Percentiles rank a stretch among this genome's conserved stretches.
phyloP scores from a whole-genome alignment of 108 stramenopile genomes.

The Aurantiochytrium sp. region DNA sequence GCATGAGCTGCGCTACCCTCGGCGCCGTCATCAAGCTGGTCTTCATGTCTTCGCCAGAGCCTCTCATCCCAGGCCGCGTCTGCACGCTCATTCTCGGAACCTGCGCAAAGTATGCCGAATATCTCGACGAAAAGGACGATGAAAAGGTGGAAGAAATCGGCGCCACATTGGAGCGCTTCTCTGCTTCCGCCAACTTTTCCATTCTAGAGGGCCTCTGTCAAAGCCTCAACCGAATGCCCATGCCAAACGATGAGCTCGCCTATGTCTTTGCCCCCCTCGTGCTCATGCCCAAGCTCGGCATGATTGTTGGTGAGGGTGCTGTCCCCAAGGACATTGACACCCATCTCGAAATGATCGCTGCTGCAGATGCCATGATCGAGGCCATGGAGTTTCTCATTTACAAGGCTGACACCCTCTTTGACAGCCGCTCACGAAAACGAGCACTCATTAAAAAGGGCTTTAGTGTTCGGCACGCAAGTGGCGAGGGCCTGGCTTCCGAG shows the following conservation, averaged over 20 bases:
- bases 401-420: not conserved
- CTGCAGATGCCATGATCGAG: not conserved
- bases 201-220: conserved; percentile 11
- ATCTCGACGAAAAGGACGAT: not conserved
- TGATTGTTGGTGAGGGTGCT: not conserved
- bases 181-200: not conserved
- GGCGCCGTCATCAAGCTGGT: not conserved
- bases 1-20: not conserved
- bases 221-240: not conserved
- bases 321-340: not conserved
- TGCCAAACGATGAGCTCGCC: not conserved
- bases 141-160: conserved; percentile 13
- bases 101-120: conserved; percentile 7
- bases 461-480: not conserved
- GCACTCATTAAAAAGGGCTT: conserved; percentile 1
- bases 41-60: not conserved
- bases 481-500: no score
- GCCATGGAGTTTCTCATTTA: not conserved
- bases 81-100: not conserved
- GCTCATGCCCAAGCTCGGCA: not conserved
- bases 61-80: not conserved
- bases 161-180: not conserved
- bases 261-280: not conserved
- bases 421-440: not conserved
- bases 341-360: not conserved